phyloP scores from a whole-genome alignment of 345 rosid species.

The Microthlaspi erraticum region DNA sequence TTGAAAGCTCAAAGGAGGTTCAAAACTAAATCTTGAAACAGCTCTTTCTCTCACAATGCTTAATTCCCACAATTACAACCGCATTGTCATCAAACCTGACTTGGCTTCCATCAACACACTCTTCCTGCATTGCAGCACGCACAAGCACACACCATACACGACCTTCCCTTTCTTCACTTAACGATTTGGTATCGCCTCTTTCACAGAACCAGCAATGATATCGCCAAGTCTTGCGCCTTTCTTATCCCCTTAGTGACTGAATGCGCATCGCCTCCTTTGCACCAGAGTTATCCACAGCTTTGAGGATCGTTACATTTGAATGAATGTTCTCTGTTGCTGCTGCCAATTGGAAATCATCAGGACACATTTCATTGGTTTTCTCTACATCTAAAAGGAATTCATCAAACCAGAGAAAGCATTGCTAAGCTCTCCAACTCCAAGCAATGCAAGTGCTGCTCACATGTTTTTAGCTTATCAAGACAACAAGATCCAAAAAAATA shows the following conservation, averaged over 20 bases:
- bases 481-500: no score
- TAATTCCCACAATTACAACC: slow-evolving; percentile 62
- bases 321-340: slow-evolving; percentile 80
- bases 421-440: no score
- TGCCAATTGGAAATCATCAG: slow-evolving; percentile 13
- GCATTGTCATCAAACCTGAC: slow-evolving; percentile 93
- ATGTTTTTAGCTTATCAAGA: no score
- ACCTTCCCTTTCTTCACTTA: slow-evolving; percentile 88
- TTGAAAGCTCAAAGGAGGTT: slow-evolving; percentile 85
- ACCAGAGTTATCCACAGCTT: slow-evolving; percentile 87
- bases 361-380: background rate
- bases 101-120: slow-evolving; percentile 80
- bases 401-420: no score
- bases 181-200: slow-evolving; percentile 77
- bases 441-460: no score
- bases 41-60: slow-evolving; percentile 58
- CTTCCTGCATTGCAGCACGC: slow-evolving; percentile 78
- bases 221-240: slow-evolving; percentile 89
- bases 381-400: background rate
- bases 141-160: slow-evolving; percentile 75
- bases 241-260: slow-evolving; percentile 72
- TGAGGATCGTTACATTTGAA: slow-evolving; percentile 86
- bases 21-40: slow-evolving; percentile 62
- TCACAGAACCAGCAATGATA: slow-evolving; percentile 73
- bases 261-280: slow-evolving; percentile 90